These are phyloP conservation scores for Berkeleyomyces basicola DNA, from an alignment of 2,329 filamentous ascomycete genomes.

Conservation along the genomic window DNA sequence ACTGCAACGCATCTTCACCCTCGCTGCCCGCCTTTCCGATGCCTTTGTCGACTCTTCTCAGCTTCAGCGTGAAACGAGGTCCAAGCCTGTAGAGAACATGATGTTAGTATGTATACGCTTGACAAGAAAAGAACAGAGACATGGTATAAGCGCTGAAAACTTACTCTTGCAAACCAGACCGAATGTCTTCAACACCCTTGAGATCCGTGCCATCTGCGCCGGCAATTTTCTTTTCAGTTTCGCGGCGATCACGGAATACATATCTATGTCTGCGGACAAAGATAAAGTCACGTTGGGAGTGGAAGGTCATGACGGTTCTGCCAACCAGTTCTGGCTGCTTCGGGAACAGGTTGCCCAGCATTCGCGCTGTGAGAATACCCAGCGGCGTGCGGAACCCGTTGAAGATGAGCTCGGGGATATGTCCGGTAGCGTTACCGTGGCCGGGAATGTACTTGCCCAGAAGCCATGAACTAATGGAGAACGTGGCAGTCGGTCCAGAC, in stretches of 20 bases:
- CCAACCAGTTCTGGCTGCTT: slow-evolving; percentile 68
- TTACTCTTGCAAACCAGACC: slow-evolving; percentile 69
- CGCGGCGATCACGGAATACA: slow-evolving; percentile 75
- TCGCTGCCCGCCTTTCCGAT: slow-evolving; percentile 53
- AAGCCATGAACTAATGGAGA: slow-evolving; percentile 78
- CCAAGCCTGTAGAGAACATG: slow-evolving; percentile 31
- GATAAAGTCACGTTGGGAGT: slow-evolving; percentile 93
- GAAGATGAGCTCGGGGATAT: slow-evolving; percentile 76
- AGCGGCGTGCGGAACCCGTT: slow-evolving; percentile 94
- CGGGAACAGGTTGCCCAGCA: slow-evolving; percentile 50
- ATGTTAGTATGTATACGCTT: background rate
- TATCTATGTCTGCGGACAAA: slow-evolving; percentile 86
- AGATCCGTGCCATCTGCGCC: slow-evolving; percentile 69
- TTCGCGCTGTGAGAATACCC: slow-evolving; percentile 68
- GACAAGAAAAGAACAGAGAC: background rate
- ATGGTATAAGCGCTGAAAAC: background rate
- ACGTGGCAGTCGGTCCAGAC: slow-evolving; percentile 78
- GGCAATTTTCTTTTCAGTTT: slow-evolving; percentile 73
- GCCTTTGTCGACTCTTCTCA: slow-evolving; percentile 80
- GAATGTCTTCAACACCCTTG: slow-evolving; percentile 69
- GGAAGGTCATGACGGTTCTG: slow-evolving; percentile 76
- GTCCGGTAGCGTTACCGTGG: slow-evolving; percentile 74
- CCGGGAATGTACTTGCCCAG: slow-evolving; percentile 77
- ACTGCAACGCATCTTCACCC: slow-evolving; percentile 63
- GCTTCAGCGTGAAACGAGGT: slow-evolving; percentile 56